These are phyloP conservation scores for Mucor sp. DNA, from an alignment of 371 early-diverging fungal species.

Conservation along the genomic window DNA sequence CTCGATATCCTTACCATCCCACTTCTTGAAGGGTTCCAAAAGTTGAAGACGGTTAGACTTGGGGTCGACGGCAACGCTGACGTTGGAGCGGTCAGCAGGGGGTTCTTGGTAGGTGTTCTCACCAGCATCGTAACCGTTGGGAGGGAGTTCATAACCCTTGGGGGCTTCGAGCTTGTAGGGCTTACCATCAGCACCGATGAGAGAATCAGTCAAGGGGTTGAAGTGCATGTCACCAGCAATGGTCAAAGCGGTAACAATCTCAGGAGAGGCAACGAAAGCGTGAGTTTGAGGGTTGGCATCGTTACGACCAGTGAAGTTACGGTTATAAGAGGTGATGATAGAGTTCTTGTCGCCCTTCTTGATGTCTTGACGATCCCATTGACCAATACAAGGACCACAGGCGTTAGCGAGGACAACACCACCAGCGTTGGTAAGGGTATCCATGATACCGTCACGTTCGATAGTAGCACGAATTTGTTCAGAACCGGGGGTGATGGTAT, in stretches of 20 bases:
- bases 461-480: slow-evolving; percentile 97
- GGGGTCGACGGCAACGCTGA: slow-evolving; percentile 70
- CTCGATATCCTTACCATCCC: slow-evolving; percentile 86
- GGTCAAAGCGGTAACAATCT: slow-evolving; percentile 88
- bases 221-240: slow-evolving; percentile 86
- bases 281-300: slow-evolving; percentile 91
- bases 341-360: slow-evolving; percentile 86
- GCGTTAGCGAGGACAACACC: slow-evolving; percentile 94
- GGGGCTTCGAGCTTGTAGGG: slow-evolving; percentile 84
- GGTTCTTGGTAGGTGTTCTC: slow-evolving; percentile 75
- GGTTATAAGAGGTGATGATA: slow-evolving; percentile 93
- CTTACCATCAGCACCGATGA: slow-evolving; percentile 76
- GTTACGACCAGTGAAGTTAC: slow-evolving; percentile 95
- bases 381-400: slow-evolving; percentile 97
- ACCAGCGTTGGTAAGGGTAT: slow-evolving; percentile 75
- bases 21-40: slow-evolving; percentile 84
- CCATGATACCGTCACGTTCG: slow-evolving; percentile 87
- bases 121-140: slow-evolving; percentile 79
- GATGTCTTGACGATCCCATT: slow-evolving; percentile 92
- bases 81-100: slow-evolving; percentile 60
- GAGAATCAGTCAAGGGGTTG: slow-evolving; percentile 88
- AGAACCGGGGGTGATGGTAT: slow-evolving; percentile 91
- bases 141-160: slow-evolving; percentile 77
- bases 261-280: slow-evolving; percentile 93
- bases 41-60: slow-evolving; percentile 89